phyloP scores from a whole-genome alignment of 768 basidiomycete genomes.

The Termitomyces eurrhizus region DNA sequence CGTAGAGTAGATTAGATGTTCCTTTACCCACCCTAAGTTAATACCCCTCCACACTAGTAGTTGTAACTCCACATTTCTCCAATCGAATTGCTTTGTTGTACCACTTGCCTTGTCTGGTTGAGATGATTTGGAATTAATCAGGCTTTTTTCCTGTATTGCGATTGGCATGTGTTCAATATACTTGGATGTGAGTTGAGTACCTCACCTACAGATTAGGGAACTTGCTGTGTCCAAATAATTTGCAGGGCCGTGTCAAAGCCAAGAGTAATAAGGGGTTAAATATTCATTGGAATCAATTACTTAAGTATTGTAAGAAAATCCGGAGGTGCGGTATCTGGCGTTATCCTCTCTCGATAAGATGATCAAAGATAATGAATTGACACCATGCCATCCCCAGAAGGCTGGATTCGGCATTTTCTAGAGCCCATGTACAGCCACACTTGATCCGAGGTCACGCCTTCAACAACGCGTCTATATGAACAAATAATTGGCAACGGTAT shows the following conservation, averaged over 20 bases:
- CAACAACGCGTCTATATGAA: conserved; percentile 20
- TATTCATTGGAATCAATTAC: neutral
- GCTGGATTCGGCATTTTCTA: no score
- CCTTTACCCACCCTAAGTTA: neutral
- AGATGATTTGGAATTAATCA: neutral
- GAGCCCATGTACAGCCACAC: neutral
- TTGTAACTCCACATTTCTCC: no score
- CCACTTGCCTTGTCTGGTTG: neutral
- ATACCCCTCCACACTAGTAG: neutral
- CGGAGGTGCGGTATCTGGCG: no score
- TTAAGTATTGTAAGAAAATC: neutral
- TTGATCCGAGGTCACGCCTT: neutral
- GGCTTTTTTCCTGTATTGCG: neutral
- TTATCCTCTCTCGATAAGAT: no score
- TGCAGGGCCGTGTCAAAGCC: neutral
- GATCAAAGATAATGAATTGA: no score
- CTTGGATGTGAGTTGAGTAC: neutral
- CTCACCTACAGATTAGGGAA: neutral
- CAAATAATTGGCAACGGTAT: conserved; percentile 8
- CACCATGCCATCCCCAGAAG: no score
- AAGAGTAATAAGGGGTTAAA: neutral
- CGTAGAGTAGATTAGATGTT: conserved; percentile 13
- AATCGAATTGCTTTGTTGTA: neutral
- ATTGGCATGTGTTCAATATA: neutral
- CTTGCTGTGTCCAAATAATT: neutral